A percentile compares a stretch with the other conserved stretches of the same genome.
Evolutionary conservation across 2,329 filamentous ascomycete species (phyloP).

Genomic region (Alternaria dauci): DNA sequence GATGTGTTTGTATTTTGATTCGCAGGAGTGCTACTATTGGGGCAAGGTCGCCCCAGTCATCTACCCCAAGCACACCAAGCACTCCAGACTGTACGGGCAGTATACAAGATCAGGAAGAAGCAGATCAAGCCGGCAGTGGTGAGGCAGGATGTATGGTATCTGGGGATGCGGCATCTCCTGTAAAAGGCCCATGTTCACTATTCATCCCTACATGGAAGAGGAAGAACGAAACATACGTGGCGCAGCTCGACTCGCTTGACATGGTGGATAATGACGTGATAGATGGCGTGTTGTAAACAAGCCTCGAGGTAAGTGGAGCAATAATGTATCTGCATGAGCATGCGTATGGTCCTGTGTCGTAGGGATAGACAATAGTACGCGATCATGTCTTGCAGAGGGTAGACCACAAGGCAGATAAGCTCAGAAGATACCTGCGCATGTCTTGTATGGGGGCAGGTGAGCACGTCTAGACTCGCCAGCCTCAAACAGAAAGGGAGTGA

Average conservation of each 20-base stretch:
- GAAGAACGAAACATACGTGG: slow-evolving; percentile 2
- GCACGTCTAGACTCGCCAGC: slow-evolving; percentile 34
- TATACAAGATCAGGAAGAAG: not conserved
- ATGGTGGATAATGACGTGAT: slow-evolving; percentile 24
- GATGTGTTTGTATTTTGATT: slow-evolving; percentile 7
- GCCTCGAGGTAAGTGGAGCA: not conserved
- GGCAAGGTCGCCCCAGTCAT: not conserved
- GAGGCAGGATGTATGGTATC: not conserved
- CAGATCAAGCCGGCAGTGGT: not conserved
- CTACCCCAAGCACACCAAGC: not conserved
- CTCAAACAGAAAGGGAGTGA: slow-evolving; percentile 29
- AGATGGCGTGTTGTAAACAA: slow-evolving; percentile 10
- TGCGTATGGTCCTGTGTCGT: not conserved
- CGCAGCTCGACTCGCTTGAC: slow-evolving; percentile 1
- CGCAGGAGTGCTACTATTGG: not conserved
- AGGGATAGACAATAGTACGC: not conserved
- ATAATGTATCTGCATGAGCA: not conserved
- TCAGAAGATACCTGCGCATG: slow-evolving; percentile 22
- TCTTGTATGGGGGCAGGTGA: slow-evolving; percentile 36
- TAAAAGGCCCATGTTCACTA: not conserved
- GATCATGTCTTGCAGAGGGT: slow-evolving; percentile 15
- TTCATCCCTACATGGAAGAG: not conserved
- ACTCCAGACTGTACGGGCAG: not conserved
- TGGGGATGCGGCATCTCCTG: not conserved
- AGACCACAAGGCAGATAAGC: slow-evolving; percentile 16